Evolutionary conservation across 2,329 filamentous ascomycete genomes (phyloP).

Genomic region (Diaporthe ilicicola): DNA sequence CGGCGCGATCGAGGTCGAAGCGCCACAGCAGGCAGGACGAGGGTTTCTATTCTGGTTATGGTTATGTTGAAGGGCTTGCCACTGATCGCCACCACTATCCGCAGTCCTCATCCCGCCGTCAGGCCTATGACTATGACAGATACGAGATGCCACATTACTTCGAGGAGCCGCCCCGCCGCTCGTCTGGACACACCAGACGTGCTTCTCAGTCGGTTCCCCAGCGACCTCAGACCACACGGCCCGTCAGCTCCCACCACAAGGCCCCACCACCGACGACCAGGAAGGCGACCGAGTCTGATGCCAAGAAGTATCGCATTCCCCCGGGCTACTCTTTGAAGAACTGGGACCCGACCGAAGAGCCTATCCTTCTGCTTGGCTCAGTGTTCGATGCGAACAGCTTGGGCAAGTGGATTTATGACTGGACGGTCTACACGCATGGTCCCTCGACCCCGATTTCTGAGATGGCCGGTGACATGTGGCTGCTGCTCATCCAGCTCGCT

Average conservation of each 20-base stretch:
- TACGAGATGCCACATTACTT: constrained; percentile 54
- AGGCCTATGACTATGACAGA: constrained; percentile 46
- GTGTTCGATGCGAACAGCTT: constrained; percentile 98
- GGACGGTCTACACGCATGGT: constrained; percentile 92
- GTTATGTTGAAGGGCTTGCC: constrained; percentile 61
- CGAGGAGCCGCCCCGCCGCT: constrained; percentile 49
- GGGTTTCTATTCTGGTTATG: constrained; percentile 49
- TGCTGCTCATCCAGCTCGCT: constrained; percentile 90
- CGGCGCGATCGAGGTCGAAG: constrained; percentile 59
- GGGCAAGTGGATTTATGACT: constrained; percentile 99
- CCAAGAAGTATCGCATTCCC: constrained; percentile 77
- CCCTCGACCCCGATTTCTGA: constrained; percentile 85
- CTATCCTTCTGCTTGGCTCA: constrained; percentile 91
- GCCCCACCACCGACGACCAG: constrained; percentile 44
- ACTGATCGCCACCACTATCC: constrained; percentile 67
- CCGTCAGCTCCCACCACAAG: constrained; percentile 51
- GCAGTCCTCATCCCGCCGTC: constrained; percentile 49
- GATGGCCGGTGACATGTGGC: constrained; percentile 93
- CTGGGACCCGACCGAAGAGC: constrained; percentile 94
- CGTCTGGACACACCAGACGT: constrained; percentile 52
- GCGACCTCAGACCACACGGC: constrained; percentile 61
- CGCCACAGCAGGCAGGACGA: constrained; percentile 42
- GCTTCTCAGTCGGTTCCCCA: constrained; percentile 59
- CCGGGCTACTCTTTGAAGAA: constrained; percentile 95
- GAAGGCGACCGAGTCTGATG: constrained; percentile 67